Evolutionary conservation across 1,284 basidiomycete genomes (phyloP).

Genomic region (Fistulinella staudtii): DNA sequence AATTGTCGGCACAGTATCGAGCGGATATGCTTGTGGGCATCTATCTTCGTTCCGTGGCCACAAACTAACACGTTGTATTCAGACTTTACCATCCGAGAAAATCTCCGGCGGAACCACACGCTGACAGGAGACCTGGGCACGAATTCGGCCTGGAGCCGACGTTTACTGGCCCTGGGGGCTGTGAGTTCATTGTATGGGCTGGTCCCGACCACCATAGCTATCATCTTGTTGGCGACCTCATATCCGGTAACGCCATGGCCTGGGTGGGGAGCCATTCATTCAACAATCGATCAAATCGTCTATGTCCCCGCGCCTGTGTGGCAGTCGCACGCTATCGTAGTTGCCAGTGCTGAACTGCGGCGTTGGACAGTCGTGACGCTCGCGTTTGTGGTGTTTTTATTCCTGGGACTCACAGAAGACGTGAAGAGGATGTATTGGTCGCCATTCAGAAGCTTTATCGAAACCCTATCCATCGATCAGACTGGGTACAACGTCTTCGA

Average conservation of each 20-base stretch:
- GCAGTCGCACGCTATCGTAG: slow-evolving; percentile 1
- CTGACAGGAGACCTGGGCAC: background rate
- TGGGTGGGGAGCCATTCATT: slow-evolving; percentile 21
- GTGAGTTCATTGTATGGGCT: slow-evolving; percentile 13
- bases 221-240: slow-evolving; percentile 9
- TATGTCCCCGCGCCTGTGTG: slow-evolving; percentile 11
- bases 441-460: slow-evolving; percentile 6
- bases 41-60: background rate
- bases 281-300: slow-evolving; percentile 7
- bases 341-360: slow-evolving; percentile 12
- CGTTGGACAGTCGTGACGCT: slow-evolving; percentile 18
- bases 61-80: slow-evolving; percentile 1
- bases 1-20: slow-evolving; percentile 28
- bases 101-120: slow-evolving; percentile 1
- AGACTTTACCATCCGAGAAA: slow-evolving; percentile 14
- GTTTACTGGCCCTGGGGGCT: slow-evolving; percentile 13
- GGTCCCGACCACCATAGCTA: slow-evolving; percentile 14
- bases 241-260: slow-evolving; percentile 21
- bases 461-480: background rate
- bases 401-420: slow-evolving; percentile 25
- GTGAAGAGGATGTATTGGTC: slow-evolving; percentile 16
- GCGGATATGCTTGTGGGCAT: slow-evolving; percentile 21
- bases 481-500: slow-evolving; percentile 4
- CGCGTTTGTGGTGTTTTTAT: slow-evolving; percentile 20
- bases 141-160: slow-evolving; percentile 10